Evolutionary conservation across 139 green algal genomes (phyloP), one percentile per base, ranked within the genome.

Genomic region (Coelastrella sp.): DNA sequence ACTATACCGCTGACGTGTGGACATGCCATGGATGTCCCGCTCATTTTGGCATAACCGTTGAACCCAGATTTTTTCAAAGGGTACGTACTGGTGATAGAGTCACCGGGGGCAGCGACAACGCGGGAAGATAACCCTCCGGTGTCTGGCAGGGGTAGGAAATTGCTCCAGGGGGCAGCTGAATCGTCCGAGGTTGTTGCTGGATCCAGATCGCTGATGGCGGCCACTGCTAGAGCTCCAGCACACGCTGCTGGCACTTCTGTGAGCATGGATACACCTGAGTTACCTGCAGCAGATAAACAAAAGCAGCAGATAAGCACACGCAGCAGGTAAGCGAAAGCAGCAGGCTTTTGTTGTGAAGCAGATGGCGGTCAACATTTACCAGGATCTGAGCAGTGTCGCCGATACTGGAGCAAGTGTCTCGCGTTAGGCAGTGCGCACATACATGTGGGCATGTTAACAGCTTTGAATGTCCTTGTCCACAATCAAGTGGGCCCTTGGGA

Each of bases 11-110:
- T 77, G 57, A 84, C 68, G 75, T 90, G 86, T 6, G 86, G 86
- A n/a, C 74, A 84, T 13, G 83, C 83, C 83, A 88, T 88, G 56
- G 47, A 71, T 5, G 83, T 88, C 47, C 83, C 83, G 58, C 64
- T 88, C 83, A 88, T 88, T 22, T 80, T 80, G 22, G 83, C 83
- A 11, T 88, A 88, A 10, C 83, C 83, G 19, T 73, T 23, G 17
- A 80, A 88, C 7, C 16, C 66, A 5, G 54, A 8, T 22, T 80
- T 57, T 66, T 68, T 80, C 7, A 88, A 3, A 0, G 83, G 83
- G 58, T 75, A 88, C 3, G 83, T 88, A 54, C 83, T 88, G 13
- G 83, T 88, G 20, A 88, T 75, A 6, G 56, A 47, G 8, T 88
- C 83, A 5, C 83, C 83, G 54, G 83, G 83, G 5, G 83, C 83